These are phyloP conservation scores for Arachis monticola DNA, from an alignment of 331 rosid species.

Conservation along the genomic window DNA sequence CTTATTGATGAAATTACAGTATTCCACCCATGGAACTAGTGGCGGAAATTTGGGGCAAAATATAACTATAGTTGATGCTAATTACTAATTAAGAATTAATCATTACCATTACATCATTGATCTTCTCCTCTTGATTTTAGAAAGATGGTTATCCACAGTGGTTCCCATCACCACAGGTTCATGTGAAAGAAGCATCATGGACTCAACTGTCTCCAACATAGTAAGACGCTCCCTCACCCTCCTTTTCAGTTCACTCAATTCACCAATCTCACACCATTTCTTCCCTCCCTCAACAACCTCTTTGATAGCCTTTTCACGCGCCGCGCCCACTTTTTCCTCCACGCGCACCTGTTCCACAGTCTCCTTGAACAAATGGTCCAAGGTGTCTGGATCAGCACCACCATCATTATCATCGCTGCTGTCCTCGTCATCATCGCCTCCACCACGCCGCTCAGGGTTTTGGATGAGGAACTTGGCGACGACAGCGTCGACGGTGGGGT, in stretches of 20 bases:
- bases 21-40: too few species aligned
- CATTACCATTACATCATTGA: neutral
- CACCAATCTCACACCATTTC: neutral
- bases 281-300: neutral
- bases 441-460: neutral
- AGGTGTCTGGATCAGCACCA: too few species aligned
- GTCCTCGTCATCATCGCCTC: neutral
- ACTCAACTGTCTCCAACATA: slow-evolving; percentile 34
- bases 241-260: neutral
- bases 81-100: too few species aligned
- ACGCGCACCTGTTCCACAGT: neutral
- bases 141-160: neutral
- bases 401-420: neutral
- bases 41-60: neutral
- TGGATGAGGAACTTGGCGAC: slow-evolving; percentile 22
- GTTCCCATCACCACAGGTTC: neutral
- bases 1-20: too few species aligned
- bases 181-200: slow-evolving; percentile 41
- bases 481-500: slow-evolving; percentile 42
- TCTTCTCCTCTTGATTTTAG: slow-evolving; percentile 4
- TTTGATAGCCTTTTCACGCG: neutral
- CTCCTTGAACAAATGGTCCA: neutral
- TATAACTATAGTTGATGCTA: neutral
- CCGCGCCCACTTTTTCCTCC: slow-evolving; percentile 25
- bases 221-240: neutral